These are phyloP conservation scores for Fusarium siculi DNA, from an alignment of 2,329 filamentous ascomycete species.

Conservation along the genomic window DNA sequence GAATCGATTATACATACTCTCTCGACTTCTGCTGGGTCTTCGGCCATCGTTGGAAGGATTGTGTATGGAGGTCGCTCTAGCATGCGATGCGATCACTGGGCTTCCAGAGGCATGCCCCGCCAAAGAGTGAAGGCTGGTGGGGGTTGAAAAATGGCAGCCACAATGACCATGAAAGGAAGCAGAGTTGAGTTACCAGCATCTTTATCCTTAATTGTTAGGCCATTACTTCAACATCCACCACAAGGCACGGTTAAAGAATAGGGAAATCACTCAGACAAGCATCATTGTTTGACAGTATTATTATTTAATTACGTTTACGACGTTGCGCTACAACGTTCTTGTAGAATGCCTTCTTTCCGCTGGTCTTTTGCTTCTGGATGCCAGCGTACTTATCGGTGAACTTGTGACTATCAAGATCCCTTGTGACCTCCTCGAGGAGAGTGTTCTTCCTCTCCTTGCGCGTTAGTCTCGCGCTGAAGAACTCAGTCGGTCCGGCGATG, in stretches of 20 bases:
- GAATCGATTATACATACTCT: not conserved
- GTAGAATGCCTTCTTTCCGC: constrained; percentile 91
- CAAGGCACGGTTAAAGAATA: not conserved
- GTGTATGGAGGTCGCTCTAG: not conserved
- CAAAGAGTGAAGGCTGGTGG: not conserved
- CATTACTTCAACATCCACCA: not conserved
- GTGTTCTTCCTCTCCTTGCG: constrained; percentile 91
- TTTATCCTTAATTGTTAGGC: not conserved
- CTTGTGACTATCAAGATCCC: constrained; percentile 62
- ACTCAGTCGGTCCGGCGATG: constrained; percentile 89
- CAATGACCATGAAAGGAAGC: not conserved
- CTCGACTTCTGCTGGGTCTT: not conserved
- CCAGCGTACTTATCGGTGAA: constrained; percentile 90
- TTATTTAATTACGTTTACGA: constrained; percentile 44
- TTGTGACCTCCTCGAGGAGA: constrained; percentile 84
- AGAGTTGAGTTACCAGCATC: not conserved
- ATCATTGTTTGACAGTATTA: not conserved
- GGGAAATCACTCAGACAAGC: not conserved
- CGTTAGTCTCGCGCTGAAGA: constrained; percentile 80
- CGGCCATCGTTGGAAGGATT: not conserved
- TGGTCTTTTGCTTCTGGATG: constrained; percentile 83
- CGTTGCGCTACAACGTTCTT: constrained; percentile 73
- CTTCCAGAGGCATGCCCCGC: not conserved
- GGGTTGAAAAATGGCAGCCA: not conserved
- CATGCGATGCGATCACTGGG: not conserved